Evolutionary conservation across 1,284 basidiomycete species (phyloP).

Genomic region (Heterobasidion irregulare): DNA sequence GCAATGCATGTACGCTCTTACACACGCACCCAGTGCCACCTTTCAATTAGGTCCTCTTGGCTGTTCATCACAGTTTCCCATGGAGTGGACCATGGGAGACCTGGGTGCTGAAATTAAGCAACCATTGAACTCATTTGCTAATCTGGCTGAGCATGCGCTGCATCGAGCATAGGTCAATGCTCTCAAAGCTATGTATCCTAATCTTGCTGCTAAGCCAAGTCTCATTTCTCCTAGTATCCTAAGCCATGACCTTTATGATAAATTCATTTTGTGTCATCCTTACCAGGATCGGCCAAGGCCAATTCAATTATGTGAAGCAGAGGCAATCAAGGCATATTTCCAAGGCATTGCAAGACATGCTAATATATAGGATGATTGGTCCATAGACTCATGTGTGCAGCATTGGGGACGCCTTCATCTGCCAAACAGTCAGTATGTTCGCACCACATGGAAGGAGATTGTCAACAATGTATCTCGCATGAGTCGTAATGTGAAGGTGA

Average conservation of each 20-base stretch:
- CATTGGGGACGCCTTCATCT: constrained; percentile 10
- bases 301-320: neutral
- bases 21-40: constrained; percentile 12
- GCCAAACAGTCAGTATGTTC: constrained; percentile 12
- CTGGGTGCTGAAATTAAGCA: constrained; percentile 16
- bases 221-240: neutral
- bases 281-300: neutral
- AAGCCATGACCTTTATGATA: constrained; percentile 10
- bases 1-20: constrained; percentile 14
- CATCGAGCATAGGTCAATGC: constrained; percentile 13
- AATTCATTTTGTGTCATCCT: constrained; percentile 7
- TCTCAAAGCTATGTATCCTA: constrained; percentile 13
- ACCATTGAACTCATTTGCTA: constrained; percentile 15
- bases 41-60: constrained; percentile 13
- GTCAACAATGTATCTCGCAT: neutral
- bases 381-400: neutral
- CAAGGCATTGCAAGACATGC: neutral
- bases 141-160: constrained; percentile 13
- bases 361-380: neutral
- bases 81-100: constrained; percentile 19
- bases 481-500: constrained; percentile 13
- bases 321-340: constrained; percentile 1
- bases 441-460: constrained; percentile 14
- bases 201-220: constrained; percentile 1
- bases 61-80: constrained; percentile 13